Evolutionary conservation across 768 basidiomycete genomes (phyloP), one percentile per base, ranked within the genome.

Genomic region (Psilocybe azurescens): DNA sequence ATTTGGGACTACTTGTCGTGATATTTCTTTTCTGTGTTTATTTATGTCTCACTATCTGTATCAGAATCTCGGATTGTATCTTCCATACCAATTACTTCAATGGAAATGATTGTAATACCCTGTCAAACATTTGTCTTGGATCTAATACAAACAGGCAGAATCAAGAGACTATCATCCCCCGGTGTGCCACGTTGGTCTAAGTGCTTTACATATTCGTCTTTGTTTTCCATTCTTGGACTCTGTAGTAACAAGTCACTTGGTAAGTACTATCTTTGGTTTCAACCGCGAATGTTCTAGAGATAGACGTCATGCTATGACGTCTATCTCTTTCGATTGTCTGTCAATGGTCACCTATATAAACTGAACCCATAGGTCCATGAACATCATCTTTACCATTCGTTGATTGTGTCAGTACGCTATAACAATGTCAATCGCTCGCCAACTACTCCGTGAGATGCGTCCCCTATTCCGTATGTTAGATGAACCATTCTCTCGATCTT

Each of bases 401-500:
- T 36, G 18, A 24, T 36, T 33, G 10, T 24, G 18, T 52, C 48
- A 36, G 46, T 24, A 4, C 47, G 4, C 16, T 47, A 10, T 44
- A 47, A 72, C 55, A 53, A 91, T 91, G 89, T 90, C 89, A 59
- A 78, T 91, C 65, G 74, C 83, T 64, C 89, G 89, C 66, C 81
- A 84, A 58, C 77, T 90, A 61, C 66, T 91, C 63, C 84, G 84
- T 66, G 91, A 93, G 73, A 81, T 91, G 68, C 85, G 89, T 55
- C 91, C 91, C 33, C 72, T 93, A 58, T 89, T 93, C 76, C 89
- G 88, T 55, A 78, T 91, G 79, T 78, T 93, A 48, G 90, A 93
- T 33, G 89, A 91, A 66, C 91, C 60, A 6, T 70, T 92, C 3
- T 70, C 75, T 0, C 81, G 84, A 20, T 54, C 63, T 44, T 32